A percentile compares a stretch with the other conserved stretches of the same genome.
These are phyloP conservation scores for Inonotus obliquus DNA, from an alignment of 1,284 basidiomycete genomes.

Conservation along the genomic window DNA sequence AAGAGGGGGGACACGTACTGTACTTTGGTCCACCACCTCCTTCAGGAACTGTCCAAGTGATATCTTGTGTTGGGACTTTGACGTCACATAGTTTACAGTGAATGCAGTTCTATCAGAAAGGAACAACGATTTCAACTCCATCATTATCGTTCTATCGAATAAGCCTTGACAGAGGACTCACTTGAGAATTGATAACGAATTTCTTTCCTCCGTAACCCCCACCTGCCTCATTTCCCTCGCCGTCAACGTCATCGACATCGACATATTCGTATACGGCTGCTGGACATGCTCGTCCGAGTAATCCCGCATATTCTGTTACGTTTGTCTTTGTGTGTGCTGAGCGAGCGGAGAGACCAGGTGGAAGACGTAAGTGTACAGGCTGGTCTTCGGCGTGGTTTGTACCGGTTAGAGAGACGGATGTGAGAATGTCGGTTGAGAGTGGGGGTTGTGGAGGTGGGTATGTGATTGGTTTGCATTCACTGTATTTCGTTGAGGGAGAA, in stretches of 20 bases:
- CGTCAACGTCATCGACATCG: conserved; percentile 45
- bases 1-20: conserved; percentile 46
- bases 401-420: conserved; percentile 85
- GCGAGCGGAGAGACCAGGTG: conserved; percentile 46
- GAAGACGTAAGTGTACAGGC: conserved; percentile 82
- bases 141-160: neutral
- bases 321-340: conserved; percentile 75
- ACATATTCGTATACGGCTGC: conserved; percentile 98
- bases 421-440: conserved; percentile 92
- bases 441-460: conserved; percentile 92
- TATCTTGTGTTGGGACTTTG: conserved; percentile 91
- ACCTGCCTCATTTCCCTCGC: conserved; percentile 47
- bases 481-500: conserved; percentile 21
- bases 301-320: conserved; percentile 77
- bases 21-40: conserved; percentile 94
- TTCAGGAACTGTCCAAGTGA: conserved; percentile 92
- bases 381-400: conserved; percentile 98
- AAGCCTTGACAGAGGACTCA: conserved; percentile 27
- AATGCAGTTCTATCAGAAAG: conserved; percentile 63
- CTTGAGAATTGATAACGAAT: conserved; percentile 95
- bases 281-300: conserved; percentile 88
- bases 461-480: conserved; percentile 74
- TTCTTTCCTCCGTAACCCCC: conserved; percentile 77
- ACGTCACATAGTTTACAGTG: conserved; percentile 95
- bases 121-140: conserved; percentile 1